These are phyloP conservation scores for Cyclaneusma minus DNA, from an alignment of 2,329 filamentous ascomycete genomes.

Conservation along the genomic window DNA sequence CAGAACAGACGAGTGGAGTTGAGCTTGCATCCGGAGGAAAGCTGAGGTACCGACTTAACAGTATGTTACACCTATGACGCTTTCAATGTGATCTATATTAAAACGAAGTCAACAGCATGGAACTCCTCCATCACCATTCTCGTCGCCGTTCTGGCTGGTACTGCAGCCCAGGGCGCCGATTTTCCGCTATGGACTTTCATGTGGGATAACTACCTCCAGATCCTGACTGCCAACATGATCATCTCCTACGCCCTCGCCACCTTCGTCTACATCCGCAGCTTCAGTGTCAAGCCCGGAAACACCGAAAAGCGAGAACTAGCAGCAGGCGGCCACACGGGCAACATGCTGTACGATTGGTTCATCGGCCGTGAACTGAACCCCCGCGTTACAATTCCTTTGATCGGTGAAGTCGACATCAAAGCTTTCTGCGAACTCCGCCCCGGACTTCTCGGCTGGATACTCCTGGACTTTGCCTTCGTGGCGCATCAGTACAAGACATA, in stretches of 20 bases:
- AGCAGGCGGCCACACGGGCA: conserved; percentile 66
- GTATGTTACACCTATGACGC: conserved; percentile 23
- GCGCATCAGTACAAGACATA: conserved; percentile 79
- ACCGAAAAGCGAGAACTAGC: conserved; percentile 62
- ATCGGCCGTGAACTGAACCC: conserved; percentile 94
- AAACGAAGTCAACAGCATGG: conserved; percentile 9
- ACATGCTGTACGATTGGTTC: conserved; percentile 88
- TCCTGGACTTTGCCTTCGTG: conserved; percentile 71
- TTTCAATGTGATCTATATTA: conserved; percentile 3
- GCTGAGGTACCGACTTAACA: conserved; percentile 71
- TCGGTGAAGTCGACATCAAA: conserved; percentile 84
- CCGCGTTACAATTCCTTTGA: conserved; percentile 58
- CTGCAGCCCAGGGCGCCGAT: conserved; percentile 58
- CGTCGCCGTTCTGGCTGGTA: conserved; percentile 57
- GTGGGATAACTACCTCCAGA: conserved; percentile 75
- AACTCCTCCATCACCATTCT: conserved; percentile 72
- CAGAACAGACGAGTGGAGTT: conserved; percentile 53
- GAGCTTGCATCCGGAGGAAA: conserved; percentile 54
- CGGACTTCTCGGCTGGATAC: conserved; percentile 76
- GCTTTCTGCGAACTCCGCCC: conserved; percentile 82
- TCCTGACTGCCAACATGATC: conserved; percentile 70
- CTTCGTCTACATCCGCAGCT: conserved; percentile 71
- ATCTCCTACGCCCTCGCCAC: conserved; percentile 58
- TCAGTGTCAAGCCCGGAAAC: conserved; percentile 65
- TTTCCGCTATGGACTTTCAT: conserved; percentile 89